phyloP scores from a whole-genome alignment of 306 rosid species.

The Prunus kanzakura region DNA sequence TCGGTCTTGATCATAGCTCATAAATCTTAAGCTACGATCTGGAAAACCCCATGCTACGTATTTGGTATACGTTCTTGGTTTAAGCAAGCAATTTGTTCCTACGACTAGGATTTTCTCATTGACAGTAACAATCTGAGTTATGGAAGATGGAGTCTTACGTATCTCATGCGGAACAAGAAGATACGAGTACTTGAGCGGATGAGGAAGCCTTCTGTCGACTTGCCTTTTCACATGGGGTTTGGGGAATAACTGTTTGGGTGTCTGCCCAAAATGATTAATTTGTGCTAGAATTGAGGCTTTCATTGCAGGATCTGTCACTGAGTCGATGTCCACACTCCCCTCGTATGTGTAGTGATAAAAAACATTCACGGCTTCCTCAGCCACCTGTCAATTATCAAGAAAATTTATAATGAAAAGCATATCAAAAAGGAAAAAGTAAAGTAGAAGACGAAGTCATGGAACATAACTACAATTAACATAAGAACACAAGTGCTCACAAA shows the following conservation, averaged over 20 bases:
- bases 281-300: constrained; percentile 99
- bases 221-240: constrained; percentile 88
- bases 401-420: constrained; percentile 30
- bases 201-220: constrained; percentile 75
- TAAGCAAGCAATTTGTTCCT: constrained; percentile 69
- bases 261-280: constrained; percentile 99
- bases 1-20: constrained; percentile 90
- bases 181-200: constrained; percentile 83
- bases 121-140: constrained; percentile 76
- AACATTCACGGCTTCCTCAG: constrained; percentile 96
- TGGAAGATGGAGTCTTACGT: constrained; percentile 68
- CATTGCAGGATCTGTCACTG: constrained; percentile 96
- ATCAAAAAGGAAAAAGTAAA: not conserved
- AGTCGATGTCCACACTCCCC: constrained; percentile 98
- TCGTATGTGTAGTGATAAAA: constrained; percentile 97
- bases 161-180: constrained; percentile 77
- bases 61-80: constrained; percentile 90
- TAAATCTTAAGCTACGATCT: constrained; percentile 89
- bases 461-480: not conserved
- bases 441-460: not conserved
- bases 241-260: constrained; percentile 93
- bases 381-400: constrained; percentile 60
- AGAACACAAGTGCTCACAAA: not conserved
- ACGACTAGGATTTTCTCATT: constrained; percentile 83
- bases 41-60: constrained; percentile 98